Percentiles rank a stretch among this genome's conserved stretches.
phyloP scores from a whole-genome alignment of 805 yeast species.

The Metschnikowia kunwiensis region DNA sequence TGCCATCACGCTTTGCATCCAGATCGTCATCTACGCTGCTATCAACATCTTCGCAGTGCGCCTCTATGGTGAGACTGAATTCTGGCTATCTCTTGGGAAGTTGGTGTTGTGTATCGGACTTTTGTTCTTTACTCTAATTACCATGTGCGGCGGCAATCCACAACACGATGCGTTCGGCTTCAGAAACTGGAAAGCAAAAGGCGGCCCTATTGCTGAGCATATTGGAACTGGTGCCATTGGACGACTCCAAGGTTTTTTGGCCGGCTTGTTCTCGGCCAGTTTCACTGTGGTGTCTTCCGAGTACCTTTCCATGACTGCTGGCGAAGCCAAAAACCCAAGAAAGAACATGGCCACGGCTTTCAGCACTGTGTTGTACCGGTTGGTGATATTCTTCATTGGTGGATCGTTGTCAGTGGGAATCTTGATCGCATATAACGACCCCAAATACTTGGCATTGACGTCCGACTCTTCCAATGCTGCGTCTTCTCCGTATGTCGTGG shows the following conservation, averaged over 20 bases:
- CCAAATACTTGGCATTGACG: slow-evolving; percentile 15
- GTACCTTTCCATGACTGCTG: slow-evolving; percentile 43
- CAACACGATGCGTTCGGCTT: slow-evolving; percentile 52
- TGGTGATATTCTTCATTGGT: slow-evolving; percentile 44
- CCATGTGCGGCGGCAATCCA: slow-evolving; percentile 90
- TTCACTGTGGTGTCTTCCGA: slow-evolving; percentile 45
- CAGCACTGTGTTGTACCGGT: slow-evolving; percentile 42
- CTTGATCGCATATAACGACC: slow-evolving; percentile 26
- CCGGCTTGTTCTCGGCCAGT: slow-evolving; percentile 36
- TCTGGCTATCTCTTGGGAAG: slow-evolving; percentile 65
- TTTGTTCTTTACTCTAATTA: slow-evolving; percentile 68
- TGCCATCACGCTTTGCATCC: slow-evolving; percentile 44
- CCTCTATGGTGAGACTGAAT: slow-evolving; percentile 79
- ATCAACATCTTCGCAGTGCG: slow-evolving; percentile 69
- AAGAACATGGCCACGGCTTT: slow-evolving; percentile 38
- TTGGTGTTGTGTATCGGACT: slow-evolving; percentile 69
- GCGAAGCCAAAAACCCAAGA: slow-evolving; percentile 44
- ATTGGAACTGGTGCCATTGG: slow-evolving; percentile 37
- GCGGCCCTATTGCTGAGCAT: slow-evolving; percentile 40
- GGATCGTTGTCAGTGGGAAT: slow-evolving; percentile 43
- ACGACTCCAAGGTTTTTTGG: slow-evolving; percentile 42
- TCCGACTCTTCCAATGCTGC: slow-evolving; percentile 18
- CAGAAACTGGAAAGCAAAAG: slow-evolving; percentile 38
- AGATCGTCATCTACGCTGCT: slow-evolving; percentile 39
- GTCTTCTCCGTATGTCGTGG: slow-evolving; percentile 22